Base-by-base conservation (phyloP, 78 protist genomes). In the Planoprotostelium fungivorum region DNA sequence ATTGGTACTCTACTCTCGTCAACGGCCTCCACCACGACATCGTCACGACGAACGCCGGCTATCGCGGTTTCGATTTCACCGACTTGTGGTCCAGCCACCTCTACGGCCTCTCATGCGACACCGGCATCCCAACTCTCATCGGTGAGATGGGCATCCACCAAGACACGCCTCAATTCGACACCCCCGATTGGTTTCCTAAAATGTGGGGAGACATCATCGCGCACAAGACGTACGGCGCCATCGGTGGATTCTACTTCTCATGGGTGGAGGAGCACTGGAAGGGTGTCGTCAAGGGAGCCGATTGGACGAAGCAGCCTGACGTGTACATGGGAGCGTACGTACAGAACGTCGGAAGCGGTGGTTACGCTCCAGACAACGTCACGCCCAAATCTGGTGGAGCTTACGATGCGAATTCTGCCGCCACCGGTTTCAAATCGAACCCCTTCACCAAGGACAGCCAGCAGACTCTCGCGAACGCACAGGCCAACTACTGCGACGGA, bases 261-360 rank as follows among this genome's bases (percentile, higher is more conserved):
- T 51, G 73, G 73, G 73, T 51, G 73, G 73, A 51, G 73, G 73
- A 51, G 73, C 73, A 51, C 73, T 51, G 73, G 73, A 51, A 51
- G 73, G 73, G 73, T 51, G 73, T 51, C 73, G 73, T 51, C 73
- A 5, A 5, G 16, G 16, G 16, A 5, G 73, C 73, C 16, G 73
- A 51, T 16, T 51, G 73, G 73, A 51, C 73, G 31, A 51, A 51
- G 16, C 16, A 51, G 31, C 73, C 73, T 16, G 73, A 51, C 73
- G 73, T 51, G 31, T 16, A 16, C 73, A 51, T 51, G 73, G 73
- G 73, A 25, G 73, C 16, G 31, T 5, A 25, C 31, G 5, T 25
- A 5, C 73, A 51, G 16, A 16, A 25, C 73, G 73, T 16, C 73
- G 73, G 31, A 51, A 25, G 31, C 73, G 73, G 16, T 51, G 31